Evolutionary conservation across 106 monocot species (phyloP).

Genomic region (Dendrobium officinale): DNA sequence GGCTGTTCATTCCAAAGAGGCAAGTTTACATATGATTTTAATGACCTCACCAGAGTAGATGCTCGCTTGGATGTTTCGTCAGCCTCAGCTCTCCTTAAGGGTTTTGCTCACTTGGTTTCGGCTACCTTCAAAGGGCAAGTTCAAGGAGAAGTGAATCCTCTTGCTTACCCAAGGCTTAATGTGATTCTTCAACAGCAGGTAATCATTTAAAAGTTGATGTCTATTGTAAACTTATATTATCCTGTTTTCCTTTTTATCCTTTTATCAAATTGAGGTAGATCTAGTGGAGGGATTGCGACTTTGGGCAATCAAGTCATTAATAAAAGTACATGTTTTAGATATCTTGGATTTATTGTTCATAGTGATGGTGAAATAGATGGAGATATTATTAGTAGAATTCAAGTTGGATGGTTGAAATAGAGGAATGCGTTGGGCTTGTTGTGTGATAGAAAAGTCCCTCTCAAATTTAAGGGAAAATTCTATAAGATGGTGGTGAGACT

Average conservation of each 20-base stretch:
- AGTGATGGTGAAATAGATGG: no score
- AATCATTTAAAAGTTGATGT: background rate
- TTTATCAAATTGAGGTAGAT: background rate
- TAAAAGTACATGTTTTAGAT: no score
- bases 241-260: background rate
- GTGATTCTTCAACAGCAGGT: constrained; percentile 86
- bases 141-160: constrained; percentile 39
- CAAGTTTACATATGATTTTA: constrained; percentile 66
- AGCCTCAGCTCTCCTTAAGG: constrained; percentile 45
- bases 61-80: constrained; percentile 63
- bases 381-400: no score
- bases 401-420: no score
- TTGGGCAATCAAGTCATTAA: no score
- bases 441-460: no score
- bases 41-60: constrained; percentile 71
- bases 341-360: no score
- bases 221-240: background rate
- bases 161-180: constrained; percentile 55
- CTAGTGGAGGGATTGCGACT: no score
- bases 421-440: no score
- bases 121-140: constrained; percentile 18
- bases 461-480: no score
- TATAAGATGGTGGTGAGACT: no score
- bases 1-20: constrained; percentile 62
- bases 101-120: constrained; percentile 34